Evolutionary conservation across 106 monocot species (phyloP).

Genomic region (Acorus calamus): DNA sequence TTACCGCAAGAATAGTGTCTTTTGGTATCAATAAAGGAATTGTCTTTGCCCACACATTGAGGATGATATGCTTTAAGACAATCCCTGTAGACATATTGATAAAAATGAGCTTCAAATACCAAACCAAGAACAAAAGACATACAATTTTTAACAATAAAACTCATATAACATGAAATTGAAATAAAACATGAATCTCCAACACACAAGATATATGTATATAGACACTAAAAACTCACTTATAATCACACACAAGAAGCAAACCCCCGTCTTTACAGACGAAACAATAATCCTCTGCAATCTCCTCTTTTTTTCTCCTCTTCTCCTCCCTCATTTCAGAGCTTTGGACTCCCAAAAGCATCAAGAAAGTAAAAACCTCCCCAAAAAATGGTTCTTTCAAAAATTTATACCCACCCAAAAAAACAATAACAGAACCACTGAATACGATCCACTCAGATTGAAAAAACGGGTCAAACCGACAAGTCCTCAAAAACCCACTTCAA

Average conservation of each 20-base stretch:
- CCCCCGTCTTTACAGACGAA: constrained; percentile 68
- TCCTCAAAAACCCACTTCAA: no score
- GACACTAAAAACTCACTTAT: constrained; percentile 26
- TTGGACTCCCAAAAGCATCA: no score
- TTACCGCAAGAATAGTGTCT: constrained; percentile 54
- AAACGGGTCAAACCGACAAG: no score
- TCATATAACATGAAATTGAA: background rate
- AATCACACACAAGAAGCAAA: constrained; percentile 42
- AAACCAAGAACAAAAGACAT: no score
- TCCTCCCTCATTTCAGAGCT: constrained; percentile 12
- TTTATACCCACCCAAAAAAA: no score
- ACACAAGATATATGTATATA: background rate
- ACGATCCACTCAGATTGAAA: no score
- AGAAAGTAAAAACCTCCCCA: no score
- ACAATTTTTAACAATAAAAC: no score
- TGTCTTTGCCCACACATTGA: constrained; percentile 44
- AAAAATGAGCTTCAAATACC: no score
- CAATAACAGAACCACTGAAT: no score
- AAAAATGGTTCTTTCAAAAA: no score
- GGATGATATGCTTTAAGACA: constrained; percentile 76
- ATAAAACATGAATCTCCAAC: background rate
- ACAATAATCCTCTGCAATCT: constrained; percentile 42
- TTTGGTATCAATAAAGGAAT: constrained; percentile 33
- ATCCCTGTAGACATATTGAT: constrained; percentile 22
- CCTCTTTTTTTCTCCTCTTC: constrained; percentile 11